Evolutionary conservation across 2,329 filamentous ascomycete species (phyloP), one percentile per base, ranked within the genome.

Genomic region (Colletotrichum cordylinicola): DNA sequence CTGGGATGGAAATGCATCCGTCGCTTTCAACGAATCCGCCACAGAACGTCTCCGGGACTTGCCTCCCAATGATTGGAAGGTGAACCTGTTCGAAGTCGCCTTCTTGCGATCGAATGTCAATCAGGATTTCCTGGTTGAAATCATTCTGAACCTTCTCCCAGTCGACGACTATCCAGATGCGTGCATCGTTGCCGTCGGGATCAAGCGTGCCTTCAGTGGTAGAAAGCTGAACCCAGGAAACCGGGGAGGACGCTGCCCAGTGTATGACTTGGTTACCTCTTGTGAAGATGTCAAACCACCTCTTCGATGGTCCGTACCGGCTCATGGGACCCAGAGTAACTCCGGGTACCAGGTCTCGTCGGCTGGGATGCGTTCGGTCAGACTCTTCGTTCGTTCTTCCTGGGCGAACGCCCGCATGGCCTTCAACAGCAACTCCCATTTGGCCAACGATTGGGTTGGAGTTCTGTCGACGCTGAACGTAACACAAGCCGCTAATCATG

Each of bases 401-500:
- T 0, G 84, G 82, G 2, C 85, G 79, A 16, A 82, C 81, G 9
- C 83, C 83, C 15, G 82, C 82, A 18, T 80, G 82, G 1, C 82
- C 83, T 43, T 84, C 82, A 0, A 82, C 82, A 0, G 81, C 80
- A 6, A 85, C 62, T 0, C 83, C 83, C 67, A 83, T 83, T n/a
- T 84, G 80, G 0, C 83, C 83, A 62, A 87, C 79, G 24, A 93
- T 86, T 4, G 87, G 82, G 39, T 85, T 86, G 0, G 86, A 87
- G 70, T 87, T 85, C 67, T 91, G 90, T 6, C 84, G 81, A 1
- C 84, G 82, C 74, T 90, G 88, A 2, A 91, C 87, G 75, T 89
- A 92, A 13, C 86, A 88, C 8, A 90, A 82, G 2, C 92, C 91
- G 1, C 85, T 82, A 12, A 87, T 85, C 81, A 91, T 88, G 76